Conservation (phyloP, 257 asterid species). For the Fraxinus pennsylvanica region DNA sequence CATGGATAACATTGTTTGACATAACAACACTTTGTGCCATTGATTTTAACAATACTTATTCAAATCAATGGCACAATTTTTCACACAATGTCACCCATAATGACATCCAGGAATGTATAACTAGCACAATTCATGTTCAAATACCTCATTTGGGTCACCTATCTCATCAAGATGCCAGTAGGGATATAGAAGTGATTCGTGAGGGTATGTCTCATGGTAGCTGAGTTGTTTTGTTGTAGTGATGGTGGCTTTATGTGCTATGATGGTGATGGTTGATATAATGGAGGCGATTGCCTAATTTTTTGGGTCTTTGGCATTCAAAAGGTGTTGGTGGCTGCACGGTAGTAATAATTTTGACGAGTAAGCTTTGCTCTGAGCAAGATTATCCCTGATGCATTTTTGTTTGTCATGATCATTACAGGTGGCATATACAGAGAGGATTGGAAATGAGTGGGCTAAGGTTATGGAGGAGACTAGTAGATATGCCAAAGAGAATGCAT, state of each 20-base stretch:
- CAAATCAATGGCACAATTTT: no score
- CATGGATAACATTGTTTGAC: no score
- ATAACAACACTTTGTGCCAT: no score
- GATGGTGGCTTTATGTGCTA: not conserved
- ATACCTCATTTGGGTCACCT: no score
- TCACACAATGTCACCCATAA: no score
- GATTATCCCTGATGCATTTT: constrained; percentile 12
- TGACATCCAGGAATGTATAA: no score
- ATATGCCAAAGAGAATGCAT: constrained; percentile 51
- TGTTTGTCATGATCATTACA: constrained; percentile 35
- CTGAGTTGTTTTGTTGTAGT: not conserved
- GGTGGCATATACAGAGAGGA: constrained; percentile 73
- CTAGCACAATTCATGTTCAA: no score
- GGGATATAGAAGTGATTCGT: no score
- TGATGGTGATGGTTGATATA: not conserved
- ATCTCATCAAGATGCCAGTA: no score
- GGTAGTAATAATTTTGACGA: not conserved
- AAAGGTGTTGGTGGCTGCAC: not conserved
- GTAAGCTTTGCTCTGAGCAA: not conserved
- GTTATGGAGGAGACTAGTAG: constrained; percentile 77
- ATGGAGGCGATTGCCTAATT: not conserved
- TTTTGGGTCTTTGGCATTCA: not conserved
- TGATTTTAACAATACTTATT: no score
- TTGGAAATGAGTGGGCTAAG: constrained; percentile 77
- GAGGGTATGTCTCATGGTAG: not conserved